Evolutionary conservation across 75 land plant species (phyloP).

Genomic region (Picea sitchensis): DNA sequence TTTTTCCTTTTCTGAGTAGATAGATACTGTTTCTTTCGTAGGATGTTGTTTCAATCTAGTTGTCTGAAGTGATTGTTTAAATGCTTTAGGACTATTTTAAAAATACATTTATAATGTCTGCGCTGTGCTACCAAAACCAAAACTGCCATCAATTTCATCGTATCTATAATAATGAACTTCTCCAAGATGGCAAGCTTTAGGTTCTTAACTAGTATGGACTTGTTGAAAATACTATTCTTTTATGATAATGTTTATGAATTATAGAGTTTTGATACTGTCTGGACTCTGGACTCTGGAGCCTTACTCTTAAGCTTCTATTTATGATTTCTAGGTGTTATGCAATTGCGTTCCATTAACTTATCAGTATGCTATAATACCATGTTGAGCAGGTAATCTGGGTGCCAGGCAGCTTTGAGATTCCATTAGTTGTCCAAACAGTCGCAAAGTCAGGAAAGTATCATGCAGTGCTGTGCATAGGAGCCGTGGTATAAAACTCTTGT

Average conservation of each 20-base stretch:
- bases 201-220: not conserved
- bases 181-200: not conserved
- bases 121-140: not conserved
- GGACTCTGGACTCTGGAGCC: too few species aligned
- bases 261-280: not conserved
- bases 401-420: conserved; percentile 97
- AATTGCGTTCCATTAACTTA: not conserved
- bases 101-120: not conserved
- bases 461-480: conserved; percentile 92
- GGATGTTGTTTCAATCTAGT: not conserved
- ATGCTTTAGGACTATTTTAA: conserved; percentile 1
- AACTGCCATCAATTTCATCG: not conserved
- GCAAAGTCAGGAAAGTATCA: conserved; percentile 66
- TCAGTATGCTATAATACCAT: not conserved
- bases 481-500: conserved; percentile 55
- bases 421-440: conserved; percentile 67
- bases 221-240: not conserved
- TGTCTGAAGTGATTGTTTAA: not conserved
- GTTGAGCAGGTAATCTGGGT: conserved; percentile 79
- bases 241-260: not conserved
- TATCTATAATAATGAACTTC: not conserved
- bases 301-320: not conserved
- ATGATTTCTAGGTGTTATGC: not conserved
- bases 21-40: not conserved
- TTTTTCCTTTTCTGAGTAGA: not conserved